Evolutionary conservation across 2,329 filamentous ascomycete species (phyloP).

Genomic region (Bipolaris gigantea): DNA sequence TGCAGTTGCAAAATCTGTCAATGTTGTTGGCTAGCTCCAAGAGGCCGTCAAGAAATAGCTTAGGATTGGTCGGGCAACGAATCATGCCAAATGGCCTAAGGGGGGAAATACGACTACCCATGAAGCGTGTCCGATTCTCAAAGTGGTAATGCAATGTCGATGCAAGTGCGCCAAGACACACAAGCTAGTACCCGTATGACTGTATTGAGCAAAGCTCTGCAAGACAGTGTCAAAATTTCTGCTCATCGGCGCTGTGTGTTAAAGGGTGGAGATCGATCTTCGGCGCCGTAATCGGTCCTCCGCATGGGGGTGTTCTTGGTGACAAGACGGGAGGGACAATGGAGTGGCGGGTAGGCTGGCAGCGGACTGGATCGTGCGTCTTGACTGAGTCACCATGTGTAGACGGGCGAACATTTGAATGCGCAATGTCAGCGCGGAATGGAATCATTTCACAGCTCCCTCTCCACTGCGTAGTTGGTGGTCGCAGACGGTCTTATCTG

Average conservation of each 20-base stretch:
- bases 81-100: conserved; percentile 2
- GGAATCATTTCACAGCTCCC: neutral
- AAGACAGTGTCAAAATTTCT: conserved; percentile 28
- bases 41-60: neutral
- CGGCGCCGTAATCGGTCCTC: conserved; percentile 27
- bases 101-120: conserved; percentile 3
- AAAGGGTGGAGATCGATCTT: conserved; percentile 15
- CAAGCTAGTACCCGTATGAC: conserved; percentile 5
- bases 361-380: neutral
- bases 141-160: conserved; percentile 8
- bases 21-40: neutral
- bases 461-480: conserved; percentile 1
- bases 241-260: conserved; percentile 20
- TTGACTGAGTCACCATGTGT: neutral
- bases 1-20: neutral
- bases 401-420: neutral
- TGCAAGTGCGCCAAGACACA: conserved; percentile 1
- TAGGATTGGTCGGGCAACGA: neutral
- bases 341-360: neutral
- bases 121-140: neutral
- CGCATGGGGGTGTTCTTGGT: conserved; percentile 2
- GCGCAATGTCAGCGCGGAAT: neutral
- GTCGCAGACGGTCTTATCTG: conserved; percentile 33
- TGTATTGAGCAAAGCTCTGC: conserved; percentile 10
- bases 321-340: conserved; percentile 1